Evolutionary conservation across 2,329 filamentous ascomycete species (phyloP), one percentile per base, ranked within the genome.

Genomic region (Emergomyces orientalis): DNA sequence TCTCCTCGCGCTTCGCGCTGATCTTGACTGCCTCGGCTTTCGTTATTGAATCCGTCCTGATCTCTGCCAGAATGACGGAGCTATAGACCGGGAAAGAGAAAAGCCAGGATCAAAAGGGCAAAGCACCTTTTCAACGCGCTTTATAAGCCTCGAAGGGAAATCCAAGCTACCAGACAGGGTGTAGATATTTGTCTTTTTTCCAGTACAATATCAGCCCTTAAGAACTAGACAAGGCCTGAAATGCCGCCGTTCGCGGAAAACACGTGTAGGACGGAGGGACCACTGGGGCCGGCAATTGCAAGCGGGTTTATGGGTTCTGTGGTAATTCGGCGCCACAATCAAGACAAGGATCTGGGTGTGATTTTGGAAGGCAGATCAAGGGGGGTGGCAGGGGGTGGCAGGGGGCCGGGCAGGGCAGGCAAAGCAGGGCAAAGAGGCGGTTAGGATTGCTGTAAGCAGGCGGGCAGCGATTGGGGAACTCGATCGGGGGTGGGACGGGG

Each of bases 281-380:
- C 39, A 37, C 25, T 19, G 57, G 32, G 37, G 4, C 57, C 32
- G 51, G 41, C 32, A 41, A n/a, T 19, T 59, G 43, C 57, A 59
- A 49, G 22, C 57, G 41, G 39, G 30, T 30, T 43, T 45, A 32
- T 14, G 9, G 19, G 57, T 11, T 13, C 13, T 22, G 41, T 34
- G 27, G 47, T 22, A 14, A 25, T 13, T 22, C 9, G 41, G 19
- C 43, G 39, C 57, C 43, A 59, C 30, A 41, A 47, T 22, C 57
- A 59, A n/a, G 41, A 37, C 57, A 59, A 49, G 57, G 57, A 59
- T 59, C 57, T 22, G 14, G 59, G 51, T 17, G 51, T 32, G 34
- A 5, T 22, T 51, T 13, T 19, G 22, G 22, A 3, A 11, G 5
- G 37, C 39, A 47, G 56, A 52, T 25, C 43, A 7, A 45, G 41